Base-by-base conservation (phyloP, 352 stramenopile genomes). In the Globisporangium parvum region DNA sequence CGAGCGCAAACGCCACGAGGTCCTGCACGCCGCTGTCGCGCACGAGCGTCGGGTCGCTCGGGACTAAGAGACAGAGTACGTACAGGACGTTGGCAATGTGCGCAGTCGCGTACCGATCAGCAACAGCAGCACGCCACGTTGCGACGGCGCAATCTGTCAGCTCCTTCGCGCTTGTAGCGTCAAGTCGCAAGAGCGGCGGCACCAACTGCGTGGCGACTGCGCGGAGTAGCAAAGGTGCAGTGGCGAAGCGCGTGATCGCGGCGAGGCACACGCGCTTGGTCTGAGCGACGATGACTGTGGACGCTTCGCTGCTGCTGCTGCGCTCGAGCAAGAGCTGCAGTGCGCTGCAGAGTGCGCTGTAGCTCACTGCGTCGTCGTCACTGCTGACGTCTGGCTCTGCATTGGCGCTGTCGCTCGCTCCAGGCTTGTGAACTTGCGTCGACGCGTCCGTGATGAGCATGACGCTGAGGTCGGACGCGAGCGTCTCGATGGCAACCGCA, bases 31-130 rank as follows among this genome's bases (percentile, higher is more conserved):
- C 66, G 3, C 8, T 6, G 35, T 78, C 52, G 2, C 55, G 55
- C 52, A 88, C 77, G 21, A 84, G 44, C 12, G 49, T 60, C 4
- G 77, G 74, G 3, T 78, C 67, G 31, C 71, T 63, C 10, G 75
- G 76, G 47, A 90, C 53, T 15, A 90, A 54, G 49, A 86, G 53
- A 17, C 80, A 86, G 37, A 85, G 70, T 39, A 90, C 31, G 55
- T 83, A 88, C 31, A 90, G 47, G 48, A 90, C 55, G n/a, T 80
- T 82, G 31, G 67, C 60, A 50, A 77, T 35, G n/a, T 65, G 40
- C 28, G 55, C 52, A 24, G 59, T 55, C 31, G 57, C 0, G 33
- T 60, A 20, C 28, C 21, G 40, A 33, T 59, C 47, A 52, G 12
- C 9, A 41, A 37, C 18, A 1, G 14, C 12, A 41, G 41, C 15